Base-by-base conservation (phyloP, 2,329 filamentous ascomycete genomes). In the Rasamsonia emersonii region DNA sequence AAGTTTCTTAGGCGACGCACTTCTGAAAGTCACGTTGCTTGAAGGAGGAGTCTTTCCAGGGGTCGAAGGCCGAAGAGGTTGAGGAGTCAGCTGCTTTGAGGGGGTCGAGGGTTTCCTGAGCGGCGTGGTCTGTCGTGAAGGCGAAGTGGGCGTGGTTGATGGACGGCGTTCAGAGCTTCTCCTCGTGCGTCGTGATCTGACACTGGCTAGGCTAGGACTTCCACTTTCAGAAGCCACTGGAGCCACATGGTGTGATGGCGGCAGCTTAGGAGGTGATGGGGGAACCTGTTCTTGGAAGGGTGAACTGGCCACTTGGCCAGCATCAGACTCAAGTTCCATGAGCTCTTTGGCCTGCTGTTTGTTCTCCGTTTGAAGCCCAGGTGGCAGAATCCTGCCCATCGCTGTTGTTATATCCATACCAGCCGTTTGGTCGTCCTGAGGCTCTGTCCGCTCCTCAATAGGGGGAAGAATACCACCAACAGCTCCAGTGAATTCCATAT, bases 331-430 rank as follows among this genome's bases (percentile, higher is more conserved):
- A 41, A 71, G 58, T 43, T 78, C 73, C 71, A 78, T 75, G 9
- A 73, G 51, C 28, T 65, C 65, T 49, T 73, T 77, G 6, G 68
- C 73, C 35, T 68, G 58, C 6, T 57, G 51, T 23, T 67, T 66
- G 20, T 61, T 56, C 29, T 60, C 61, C 13, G 51, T 50, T 49
- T 41, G 54, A 14, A 47, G 38, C 28, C 54, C 59, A 40, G 54
- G 62, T 53, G 50, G 50, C 24, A 82, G 60, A 30, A 85, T 82
- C 6, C 68, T 66, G 7, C 79, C 79, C 28, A 82, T 62, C 4
- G 71, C 73, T 27, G 66, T 66, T 2, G 79, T 82, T 51, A 82
- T 74, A 27, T 82, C 78, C 78, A 83, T 82, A 1, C 68, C 75
- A 51, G 71, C 65, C 1, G 73, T 77, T 30, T 58, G 47, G 33